Evolutionary conservation across 129 eudicot species (phyloP).

Genomic region (Ambrosia artemisiifolia): DNA sequence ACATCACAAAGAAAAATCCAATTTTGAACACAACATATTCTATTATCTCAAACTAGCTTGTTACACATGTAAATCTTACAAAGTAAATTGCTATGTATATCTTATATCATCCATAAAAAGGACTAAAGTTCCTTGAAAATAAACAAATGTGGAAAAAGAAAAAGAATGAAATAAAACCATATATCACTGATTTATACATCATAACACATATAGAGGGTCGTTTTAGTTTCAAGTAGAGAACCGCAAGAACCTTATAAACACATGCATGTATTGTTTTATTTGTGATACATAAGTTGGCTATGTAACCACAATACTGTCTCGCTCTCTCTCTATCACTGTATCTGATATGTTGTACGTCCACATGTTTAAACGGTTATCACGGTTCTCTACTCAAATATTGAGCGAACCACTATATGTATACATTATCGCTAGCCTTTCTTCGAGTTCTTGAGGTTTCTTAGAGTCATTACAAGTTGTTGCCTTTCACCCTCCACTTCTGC

Average conservation of each 20-base stretch:
- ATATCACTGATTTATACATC: conserved; percentile 13
- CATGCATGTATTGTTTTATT: background rate
- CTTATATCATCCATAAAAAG: conserved; percentile 13
- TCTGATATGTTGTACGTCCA: background rate
- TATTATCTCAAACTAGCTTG: conserved; percentile 6
- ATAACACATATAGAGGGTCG: background rate
- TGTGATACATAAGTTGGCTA: background rate
- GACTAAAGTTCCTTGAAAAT: background rate
- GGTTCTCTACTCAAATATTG: background rate
- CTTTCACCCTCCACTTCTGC: conserved; percentile 99
- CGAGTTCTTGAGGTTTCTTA: conserved; percentile 67
- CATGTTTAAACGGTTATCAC: background rate
- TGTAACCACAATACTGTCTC: background rate
- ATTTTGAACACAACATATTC: background rate
- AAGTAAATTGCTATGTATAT: conserved; percentile 12
- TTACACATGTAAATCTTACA: background rate
- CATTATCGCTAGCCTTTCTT: conserved; percentile 39
- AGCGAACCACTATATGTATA: background rate
- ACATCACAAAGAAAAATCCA: conserved; percentile 8
- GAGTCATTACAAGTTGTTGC: conserved; percentile 75
- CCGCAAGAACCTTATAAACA: background rate
- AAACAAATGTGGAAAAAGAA: background rate
- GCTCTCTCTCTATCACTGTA: background rate
- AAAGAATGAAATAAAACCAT: conserved; percentile 15
- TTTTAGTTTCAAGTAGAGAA: background rate